Evolutionary conservation across 306 rosid species (phyloP).

Genomic region (Castanea crenata): DNA sequence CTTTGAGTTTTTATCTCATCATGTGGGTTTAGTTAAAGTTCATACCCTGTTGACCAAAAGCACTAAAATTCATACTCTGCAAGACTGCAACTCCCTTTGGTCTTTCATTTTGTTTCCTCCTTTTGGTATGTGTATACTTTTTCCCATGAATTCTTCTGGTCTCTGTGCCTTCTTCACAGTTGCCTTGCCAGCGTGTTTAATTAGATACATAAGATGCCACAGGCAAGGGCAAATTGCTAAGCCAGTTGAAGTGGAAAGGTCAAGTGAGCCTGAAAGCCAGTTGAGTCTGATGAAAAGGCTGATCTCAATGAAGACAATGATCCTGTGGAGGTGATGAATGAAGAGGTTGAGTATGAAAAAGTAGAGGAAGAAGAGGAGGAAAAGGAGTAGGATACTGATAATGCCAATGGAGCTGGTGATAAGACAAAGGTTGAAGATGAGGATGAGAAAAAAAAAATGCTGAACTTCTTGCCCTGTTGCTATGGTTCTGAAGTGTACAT

Average conservation of each 20-base stretch:
- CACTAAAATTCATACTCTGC: conserved; percentile 52
- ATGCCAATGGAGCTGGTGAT: conserved; percentile 26
- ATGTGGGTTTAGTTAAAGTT: conserved; percentile 52
- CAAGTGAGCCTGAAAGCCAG: conserved; percentile 65
- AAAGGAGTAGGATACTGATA: conserved; percentile 48
- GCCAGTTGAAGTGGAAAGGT: conserved; percentile 69
- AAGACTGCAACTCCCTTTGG: conserved; percentile 60
- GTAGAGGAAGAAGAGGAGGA: conserved; percentile 31
- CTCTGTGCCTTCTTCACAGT: conserved; percentile 96
- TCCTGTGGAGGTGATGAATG: conserved; percentile 65
- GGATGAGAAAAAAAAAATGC: conserved; percentile 67
- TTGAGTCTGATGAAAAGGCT: conserved; percentile 78
- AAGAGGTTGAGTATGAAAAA: conserved; percentile 46
- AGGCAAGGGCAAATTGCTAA: conserved; percentile 62
- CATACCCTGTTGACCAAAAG: conserved; percentile 32
- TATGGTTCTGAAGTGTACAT: conserved; percentile 95
- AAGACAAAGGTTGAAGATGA: conserved; percentile 42
- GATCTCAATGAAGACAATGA: conserved; percentile 74
- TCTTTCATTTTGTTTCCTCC: conserved; percentile 76
- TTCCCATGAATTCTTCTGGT: conserved; percentile 97
- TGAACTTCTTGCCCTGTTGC: conserved; percentile 89
- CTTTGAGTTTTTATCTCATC: conserved; percentile 49
- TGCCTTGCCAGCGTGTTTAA: conserved; percentile 78
- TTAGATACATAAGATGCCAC: conserved; percentile 82
- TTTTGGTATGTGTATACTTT: conserved; percentile 77